phyloP scores from a whole-genome alignment of 2,329 filamentous ascomycete genomes.

The Fusarium transvaalense region DNA sequence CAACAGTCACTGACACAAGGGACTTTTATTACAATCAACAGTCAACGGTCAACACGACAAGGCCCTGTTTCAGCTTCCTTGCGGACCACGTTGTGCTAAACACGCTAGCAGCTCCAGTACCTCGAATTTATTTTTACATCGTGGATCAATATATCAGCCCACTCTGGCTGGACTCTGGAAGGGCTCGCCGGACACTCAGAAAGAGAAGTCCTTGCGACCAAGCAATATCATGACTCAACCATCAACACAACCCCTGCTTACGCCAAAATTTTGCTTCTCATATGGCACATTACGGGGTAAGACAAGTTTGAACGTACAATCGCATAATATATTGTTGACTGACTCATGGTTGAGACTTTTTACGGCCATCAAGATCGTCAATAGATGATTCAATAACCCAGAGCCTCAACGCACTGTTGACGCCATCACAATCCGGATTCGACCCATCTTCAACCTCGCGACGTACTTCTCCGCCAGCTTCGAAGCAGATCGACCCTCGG shows the following conservation, averaged over 20 bases:
- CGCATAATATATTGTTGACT: constrained; percentile 12
- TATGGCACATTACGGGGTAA: constrained; percentile 76
- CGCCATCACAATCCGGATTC: constrained; percentile 78
- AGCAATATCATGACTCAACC: constrained; percentile 61
- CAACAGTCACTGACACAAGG: constrained; percentile 5
- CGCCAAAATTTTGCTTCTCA: constrained; percentile 83
- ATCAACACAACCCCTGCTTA: constrained; percentile 66
- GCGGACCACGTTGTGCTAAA: constrained; percentile 18
- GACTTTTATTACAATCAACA: neutral
- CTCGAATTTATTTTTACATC: neutral
- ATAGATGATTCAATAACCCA: constrained; percentile 95
- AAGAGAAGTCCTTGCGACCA: constrained; percentile 47
- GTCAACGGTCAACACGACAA: constrained; percentile 17
- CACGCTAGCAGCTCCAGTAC: constrained; percentile 16
- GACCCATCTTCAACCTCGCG: constrained; percentile 81
- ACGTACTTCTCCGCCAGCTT: constrained; percentile 65
- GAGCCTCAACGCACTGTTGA: constrained; percentile 89
- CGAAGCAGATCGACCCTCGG: constrained; percentile 67
- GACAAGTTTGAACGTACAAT: constrained; percentile 29
- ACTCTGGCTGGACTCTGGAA: constrained; percentile 67
- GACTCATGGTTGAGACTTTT: constrained; percentile 75
- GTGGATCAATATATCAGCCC: constrained; percentile 36
- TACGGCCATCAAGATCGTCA: constrained; percentile 83
- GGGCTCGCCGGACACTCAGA: constrained; percentile 56
- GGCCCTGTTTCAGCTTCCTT: constrained; percentile 26